Percentiles rank a stretch among this genome's conserved stretches.
Evolutionary conservation across 2,329 filamentous ascomycete genomes (phyloP).

Genomic region (Colletotrichum liriopes): DNA sequence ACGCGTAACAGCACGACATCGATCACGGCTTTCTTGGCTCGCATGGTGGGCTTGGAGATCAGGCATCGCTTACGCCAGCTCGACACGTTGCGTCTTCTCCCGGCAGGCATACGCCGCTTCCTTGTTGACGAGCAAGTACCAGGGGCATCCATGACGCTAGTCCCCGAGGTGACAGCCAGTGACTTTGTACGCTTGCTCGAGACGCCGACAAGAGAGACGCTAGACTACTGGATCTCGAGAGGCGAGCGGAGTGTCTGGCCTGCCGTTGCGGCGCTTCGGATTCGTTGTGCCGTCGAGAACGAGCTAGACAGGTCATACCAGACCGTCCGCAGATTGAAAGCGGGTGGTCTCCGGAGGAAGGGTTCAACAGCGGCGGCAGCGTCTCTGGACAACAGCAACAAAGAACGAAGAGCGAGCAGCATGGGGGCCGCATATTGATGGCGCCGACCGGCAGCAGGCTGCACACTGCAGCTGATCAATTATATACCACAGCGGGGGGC

Average conservation of each 20-base stretch:
- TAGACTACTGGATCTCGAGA: slow-evolving; percentile 88
- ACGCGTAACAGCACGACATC: slow-evolving; percentile 72
- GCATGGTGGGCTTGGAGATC: slow-evolving; percentile 82
- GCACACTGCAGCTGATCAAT: background rate
- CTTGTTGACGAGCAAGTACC: slow-evolving; percentile 88
- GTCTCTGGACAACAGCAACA: slow-evolving; percentile 34
- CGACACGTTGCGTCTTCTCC: slow-evolving; percentile 82
- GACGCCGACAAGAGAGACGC: slow-evolving; percentile 80
- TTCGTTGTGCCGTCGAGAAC: slow-evolving; percentile 88
- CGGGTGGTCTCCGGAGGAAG: slow-evolving; percentile 65
- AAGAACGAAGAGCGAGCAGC: slow-evolving; percentile 45
- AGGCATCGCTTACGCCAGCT: slow-evolving; percentile 87
- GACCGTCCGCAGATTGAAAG: slow-evolving; percentile 76
- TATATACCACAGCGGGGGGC: background rate
- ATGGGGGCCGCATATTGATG: slow-evolving; percentile 39
- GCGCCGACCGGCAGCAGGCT: slow-evolving; percentile 15
- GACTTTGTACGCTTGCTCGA: slow-evolving; percentile 89
- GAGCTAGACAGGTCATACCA: slow-evolving; percentile 91
- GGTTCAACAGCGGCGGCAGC: slow-evolving; percentile 47
- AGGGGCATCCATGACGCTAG: slow-evolving; percentile 83
- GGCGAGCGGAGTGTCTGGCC: slow-evolving; percentile 95
- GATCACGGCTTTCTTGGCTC: slow-evolving; percentile 71
- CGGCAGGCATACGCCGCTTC: slow-evolving; percentile 79
- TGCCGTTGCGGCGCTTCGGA: slow-evolving; percentile 84
- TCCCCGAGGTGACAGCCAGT: slow-evolving; percentile 80